phyloP scores from a whole-genome alignment of 208 protist genomes.

The Wallacemonas collosoma region DNA sequence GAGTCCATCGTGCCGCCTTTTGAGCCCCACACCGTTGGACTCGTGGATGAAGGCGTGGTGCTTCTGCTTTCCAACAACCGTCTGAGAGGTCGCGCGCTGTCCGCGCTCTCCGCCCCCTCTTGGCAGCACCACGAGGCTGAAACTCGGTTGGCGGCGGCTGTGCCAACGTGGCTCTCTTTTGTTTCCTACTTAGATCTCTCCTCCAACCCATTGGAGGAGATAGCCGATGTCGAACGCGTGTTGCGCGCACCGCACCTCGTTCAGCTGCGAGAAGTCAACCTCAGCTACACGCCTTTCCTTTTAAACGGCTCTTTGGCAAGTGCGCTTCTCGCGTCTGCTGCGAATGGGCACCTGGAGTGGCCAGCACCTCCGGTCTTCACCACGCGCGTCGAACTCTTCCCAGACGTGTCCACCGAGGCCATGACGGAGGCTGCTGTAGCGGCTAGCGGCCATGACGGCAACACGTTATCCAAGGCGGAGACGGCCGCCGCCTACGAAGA shows the following conservation, averaged over 20 bases:
- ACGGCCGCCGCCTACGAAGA: background rate
- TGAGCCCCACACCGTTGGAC: background rate
- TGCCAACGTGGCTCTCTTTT: slow-evolving; percentile 22
- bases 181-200: slow-evolving; percentile 35
- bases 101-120: slow-evolving; percentile 11
- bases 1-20: background rate
- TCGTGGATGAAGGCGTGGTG: slow-evolving; percentile 16
- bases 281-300: slow-evolving; percentile 36
- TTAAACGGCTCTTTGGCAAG: slow-evolving; percentile 37
- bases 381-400: slow-evolving; percentile 8
- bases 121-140: background rate
- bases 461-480: background rate
- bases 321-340: slow-evolving; percentile 2
- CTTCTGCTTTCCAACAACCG: slow-evolving; percentile 20
- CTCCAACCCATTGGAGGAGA: slow-evolving; percentile 38
- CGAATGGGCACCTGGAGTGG: background rate
- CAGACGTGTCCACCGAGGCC: slow-evolving; percentile 3
- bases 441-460: background rate
- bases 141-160: background rate
- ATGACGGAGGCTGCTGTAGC: background rate
- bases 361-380: slow-evolving; percentile 4
- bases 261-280: slow-evolving; percentile 22
- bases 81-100: slow-evolving; percentile 13
- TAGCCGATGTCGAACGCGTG: slow-evolving; percentile 18
- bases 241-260: slow-evolving; percentile 16